Base-by-base conservation (phyloP, 2,329 filamentous ascomycete species). In the Aspergillus hiratsukae region DNA sequence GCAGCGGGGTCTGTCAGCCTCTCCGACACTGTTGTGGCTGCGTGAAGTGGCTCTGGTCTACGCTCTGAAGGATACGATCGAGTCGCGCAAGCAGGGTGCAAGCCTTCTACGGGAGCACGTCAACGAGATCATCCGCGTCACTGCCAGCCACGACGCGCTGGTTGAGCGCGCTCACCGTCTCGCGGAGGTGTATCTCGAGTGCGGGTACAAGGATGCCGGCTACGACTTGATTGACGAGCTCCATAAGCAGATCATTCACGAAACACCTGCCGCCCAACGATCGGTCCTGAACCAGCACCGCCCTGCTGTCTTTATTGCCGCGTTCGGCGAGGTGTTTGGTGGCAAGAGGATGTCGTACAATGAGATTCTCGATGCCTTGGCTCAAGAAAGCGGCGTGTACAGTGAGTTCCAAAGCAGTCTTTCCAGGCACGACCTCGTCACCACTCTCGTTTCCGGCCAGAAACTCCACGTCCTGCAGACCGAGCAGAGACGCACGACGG, bases 161-260 rank as follows among this genome's bases (percentile, higher is more conserved):
- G 71, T 76, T 43, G 72, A 80, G 55, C 77, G 77, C 51, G 79
- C 76, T 2, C 74, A 72, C 35, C 75, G 73, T n/a, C 71, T 81
- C 25, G 76, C 77, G 1, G 69, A 74, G 37, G 77, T 76, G 29
- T 81, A 78, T 62, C 69, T 76, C 10, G 73, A 75, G 23, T 72
- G 73, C 28, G 73, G 76, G 6, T 75, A 78, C 54, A 71, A 69
- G 17, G 61, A 73, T 28, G 70, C 76, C 48, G 75, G 75, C 54
- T 67, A 73, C 57, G 66, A 74, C 43, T 60, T 81, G 3, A 71
- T 80, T 4, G 70, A 78, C 35, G 76, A 81, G 57, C 65, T 82
- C 14, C 80, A 78, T 57, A 74, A 76, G 51, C 78, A 81, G 56
- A 74, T 81, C n/a, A 75, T 81, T 29, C 76, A 78, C 23, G 73